Evolutionary conservation across 768 basidiomycete genomes (phyloP), one percentile per base, ranked within the genome.

Genomic region (Calocera viscosa): DNA sequence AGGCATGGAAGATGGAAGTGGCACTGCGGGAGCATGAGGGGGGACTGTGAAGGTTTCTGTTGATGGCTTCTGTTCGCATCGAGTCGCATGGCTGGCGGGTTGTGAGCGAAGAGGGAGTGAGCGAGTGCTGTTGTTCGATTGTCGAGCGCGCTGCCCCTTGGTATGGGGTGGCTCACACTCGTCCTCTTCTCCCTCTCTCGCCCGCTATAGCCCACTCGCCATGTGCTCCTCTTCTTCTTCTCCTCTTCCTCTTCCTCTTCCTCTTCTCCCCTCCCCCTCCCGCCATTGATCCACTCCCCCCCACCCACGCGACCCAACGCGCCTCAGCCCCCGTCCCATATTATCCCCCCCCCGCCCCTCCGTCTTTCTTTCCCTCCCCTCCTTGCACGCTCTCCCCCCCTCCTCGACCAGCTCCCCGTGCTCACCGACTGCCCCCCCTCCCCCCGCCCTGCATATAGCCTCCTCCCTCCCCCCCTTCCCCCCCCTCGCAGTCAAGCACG

Each of bases 361-460:
- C 26, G n/a, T 65, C 64, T 12, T 30, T 47, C 35, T 67, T 67
- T 43, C 22, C 65, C 28, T 24, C 65, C 38, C 64, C 60, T 33
- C 66, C 60, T 8, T 3, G 30, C 64, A 10, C 33, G 24, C 67
- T 2, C 63, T 64, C 33, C 67, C 64, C 33, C 67, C 64, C 43
- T n/a, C 17, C 39, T 64, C 49, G 33, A 35, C 67, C 10, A 10
- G 64, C 60, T 33, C 26, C 5, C 35, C 35, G 35, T 14, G 35
- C 65, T 65, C 49, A 1, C 41, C 40, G 30, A 53, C 33, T 8
- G 19, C 65, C 49, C 19, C 24, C 43, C 5, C 43, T 19, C 43
- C 19, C 24, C 43, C 43, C 43, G 43, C 43, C 2, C 26, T 34
- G 64, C 64, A 68, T 40, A 39, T 65, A 2, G 14, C 35, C 16